These are phyloP conservation scores for Alliaria petiolata DNA, from an alignment of 345 rosid species.

Conservation along the genomic window DNA sequence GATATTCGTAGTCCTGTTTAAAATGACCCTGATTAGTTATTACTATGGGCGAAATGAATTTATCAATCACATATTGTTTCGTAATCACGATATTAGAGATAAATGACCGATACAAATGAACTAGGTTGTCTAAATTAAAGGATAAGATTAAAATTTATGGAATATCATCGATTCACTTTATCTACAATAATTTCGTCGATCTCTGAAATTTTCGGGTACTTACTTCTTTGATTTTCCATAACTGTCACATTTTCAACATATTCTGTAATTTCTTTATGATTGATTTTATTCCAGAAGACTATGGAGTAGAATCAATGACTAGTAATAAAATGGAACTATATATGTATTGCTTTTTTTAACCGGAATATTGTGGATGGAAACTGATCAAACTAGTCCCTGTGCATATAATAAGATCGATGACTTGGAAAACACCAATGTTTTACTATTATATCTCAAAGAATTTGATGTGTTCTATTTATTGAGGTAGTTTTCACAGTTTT, in stretches of 20 bases:
- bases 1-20: no score
- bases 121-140: background rate
- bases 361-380: background rate
- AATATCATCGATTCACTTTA: background rate
- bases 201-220: background rate
- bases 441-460: no score
- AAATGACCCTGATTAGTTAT: no score
- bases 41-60: background rate
- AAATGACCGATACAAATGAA: background rate
- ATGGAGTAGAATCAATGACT: background rate
- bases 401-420: background rate
- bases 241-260: background rate
- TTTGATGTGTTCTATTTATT: background rate
- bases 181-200: background rate
- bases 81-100: background rate
- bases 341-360: background rate
- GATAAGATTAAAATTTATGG: background rate
- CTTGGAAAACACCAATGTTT: background rate
- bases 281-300: conserved; percentile 3
- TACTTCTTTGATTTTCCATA: background rate
- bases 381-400: background rate
- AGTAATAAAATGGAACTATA: background rate
- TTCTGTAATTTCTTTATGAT: background rate
- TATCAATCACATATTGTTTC: background rate
- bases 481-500: background rate